These are phyloP conservation scores for Moricandia moricandioides DNA, from an alignment of 345 rosid genomes.

Conservation along the genomic window DNA sequence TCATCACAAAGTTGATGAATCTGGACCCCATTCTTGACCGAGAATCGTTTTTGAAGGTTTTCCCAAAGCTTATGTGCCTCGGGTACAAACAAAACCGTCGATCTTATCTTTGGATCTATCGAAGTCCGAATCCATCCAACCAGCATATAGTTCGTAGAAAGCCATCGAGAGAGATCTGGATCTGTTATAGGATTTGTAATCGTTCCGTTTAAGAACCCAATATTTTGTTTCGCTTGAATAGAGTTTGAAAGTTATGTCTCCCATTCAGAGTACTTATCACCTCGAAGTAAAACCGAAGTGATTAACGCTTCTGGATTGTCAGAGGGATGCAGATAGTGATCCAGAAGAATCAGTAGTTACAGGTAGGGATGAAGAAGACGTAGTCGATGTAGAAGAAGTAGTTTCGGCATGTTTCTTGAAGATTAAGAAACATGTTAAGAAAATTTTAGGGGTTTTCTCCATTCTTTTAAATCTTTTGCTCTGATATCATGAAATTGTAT, in stretches of 20 bases:
- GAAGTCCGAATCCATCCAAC: not conserved
- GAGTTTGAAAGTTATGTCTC: not conserved
- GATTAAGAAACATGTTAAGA: too few species aligned
- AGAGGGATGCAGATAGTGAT: not conserved
- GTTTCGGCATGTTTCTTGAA: too few species aligned
- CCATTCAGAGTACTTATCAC: not conserved
- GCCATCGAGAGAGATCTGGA: not conserved
- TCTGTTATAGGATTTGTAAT: not conserved
- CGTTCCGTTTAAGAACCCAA: not conserved
- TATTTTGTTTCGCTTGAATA: not conserved
- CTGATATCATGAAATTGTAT: too few species aligned
- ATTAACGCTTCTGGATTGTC: not conserved
- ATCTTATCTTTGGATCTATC: not conserved
- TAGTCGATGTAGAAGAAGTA: too few species aligned
- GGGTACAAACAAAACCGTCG: not conserved
- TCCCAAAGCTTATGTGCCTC: not conserved
- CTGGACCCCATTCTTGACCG: too few species aligned
- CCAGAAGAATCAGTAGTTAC: too few species aligned
- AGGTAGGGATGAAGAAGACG: too few species aligned
- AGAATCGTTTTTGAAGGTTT: too few species aligned
- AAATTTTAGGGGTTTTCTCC: too few species aligned
- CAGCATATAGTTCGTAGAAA: not conserved
- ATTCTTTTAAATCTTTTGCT: too few species aligned
- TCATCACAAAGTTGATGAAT: too few species aligned
- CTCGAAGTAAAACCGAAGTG: not conserved